These are phyloP conservation scores for Cyclotella choctawhatcheeana DNA, from an alignment of 108 stramenopile species.

Conservation along the genomic window DNA sequence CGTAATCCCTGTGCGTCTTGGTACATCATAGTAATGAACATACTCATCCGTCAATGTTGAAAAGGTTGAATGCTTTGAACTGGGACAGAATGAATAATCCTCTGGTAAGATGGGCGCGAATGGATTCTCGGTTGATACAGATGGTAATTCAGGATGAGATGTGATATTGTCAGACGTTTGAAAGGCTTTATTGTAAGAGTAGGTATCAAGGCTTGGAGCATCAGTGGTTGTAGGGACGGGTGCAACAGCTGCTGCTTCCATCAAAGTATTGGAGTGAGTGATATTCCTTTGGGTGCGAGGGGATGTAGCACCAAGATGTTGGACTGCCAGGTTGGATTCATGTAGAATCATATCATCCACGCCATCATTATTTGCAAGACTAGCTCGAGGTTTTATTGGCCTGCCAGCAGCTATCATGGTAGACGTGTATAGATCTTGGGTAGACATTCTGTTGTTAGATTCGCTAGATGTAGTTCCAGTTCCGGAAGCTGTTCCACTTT, in stretches of 20 bases:
- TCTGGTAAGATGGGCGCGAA: background rate
- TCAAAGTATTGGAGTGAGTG: background rate
- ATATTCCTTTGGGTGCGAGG: background rate
- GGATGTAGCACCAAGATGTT: background rate
- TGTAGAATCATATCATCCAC: constrained; percentile 1
- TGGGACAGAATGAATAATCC: constrained; percentile 16
- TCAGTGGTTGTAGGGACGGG: background rate
- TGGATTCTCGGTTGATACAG: background rate
- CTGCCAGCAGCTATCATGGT: background rate
- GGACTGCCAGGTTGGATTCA: constrained; percentile 6
- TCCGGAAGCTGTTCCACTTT: background rate
- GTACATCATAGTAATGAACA: constrained; percentile 4
- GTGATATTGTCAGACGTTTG: background rate
- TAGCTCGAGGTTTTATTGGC: background rate
- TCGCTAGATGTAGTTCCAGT: constrained; percentile 1
- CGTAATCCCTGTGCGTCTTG: constrained; percentile 4
- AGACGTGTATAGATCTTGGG: background rate
- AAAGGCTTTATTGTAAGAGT: constrained; percentile 14
- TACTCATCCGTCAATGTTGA: constrained; percentile 22
- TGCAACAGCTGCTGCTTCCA: background rate
- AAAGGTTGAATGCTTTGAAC: constrained; percentile 4
- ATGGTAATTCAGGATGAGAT: background rate
- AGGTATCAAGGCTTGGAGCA: background rate
- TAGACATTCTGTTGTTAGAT: background rate
- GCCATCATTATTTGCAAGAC: background rate